Base-by-base conservation (phyloP, 331 rosid species). In the Rhamnella rubrinervis region DNA sequence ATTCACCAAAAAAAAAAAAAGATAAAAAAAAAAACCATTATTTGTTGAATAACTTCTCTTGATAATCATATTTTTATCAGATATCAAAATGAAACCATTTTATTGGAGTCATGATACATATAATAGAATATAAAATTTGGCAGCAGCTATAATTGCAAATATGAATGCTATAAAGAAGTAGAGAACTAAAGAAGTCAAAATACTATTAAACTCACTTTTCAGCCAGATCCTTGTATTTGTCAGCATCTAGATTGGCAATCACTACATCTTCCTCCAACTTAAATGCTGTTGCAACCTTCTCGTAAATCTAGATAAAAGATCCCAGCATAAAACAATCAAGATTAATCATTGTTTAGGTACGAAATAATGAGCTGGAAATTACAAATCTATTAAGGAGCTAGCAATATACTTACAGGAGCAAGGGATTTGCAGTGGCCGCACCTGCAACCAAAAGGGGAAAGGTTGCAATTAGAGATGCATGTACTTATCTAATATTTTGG, bases 351-450 rank as follows among this genome's bases (percentile, higher is more conserved):
- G 51, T 28, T 15, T 37, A 37, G n/a, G 66, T 55, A 55, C 50
- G 46, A 26, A 46, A 61, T 28, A 37, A 18, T 66, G 71, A 70
- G 9, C 11, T 44, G 61, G 65, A 41, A 55, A 69, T 50, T 7
- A 23, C 25, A 63, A 73, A 55, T 67, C n/a, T 49, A 38, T n/a
- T 51, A 57, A 64, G 63, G 63, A 60, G 39, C 38, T 20, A 49
- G 73, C 44, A 74, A 60, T 6, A 59, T 67, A n/a, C 95, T 85
- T 87, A 93, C 97, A 51, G 93, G 82, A 76, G 97, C 96, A 81
- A 93, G 95, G 71, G 81, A 71, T 80, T 93, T 88, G 89, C 98
- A 93, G 70, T 93, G 98, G 76, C 96, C 90, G 71, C 98, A 93
- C 98, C 98, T 93, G 76, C 28, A 78, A 86, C 37, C 65, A 25